A percentile compares a stretch with the other conserved stretches of the same genome.
Conservation (phyloP, 2,329 filamentous ascomycete species). For the Stagonosporopsis tanaceti region DNA sequence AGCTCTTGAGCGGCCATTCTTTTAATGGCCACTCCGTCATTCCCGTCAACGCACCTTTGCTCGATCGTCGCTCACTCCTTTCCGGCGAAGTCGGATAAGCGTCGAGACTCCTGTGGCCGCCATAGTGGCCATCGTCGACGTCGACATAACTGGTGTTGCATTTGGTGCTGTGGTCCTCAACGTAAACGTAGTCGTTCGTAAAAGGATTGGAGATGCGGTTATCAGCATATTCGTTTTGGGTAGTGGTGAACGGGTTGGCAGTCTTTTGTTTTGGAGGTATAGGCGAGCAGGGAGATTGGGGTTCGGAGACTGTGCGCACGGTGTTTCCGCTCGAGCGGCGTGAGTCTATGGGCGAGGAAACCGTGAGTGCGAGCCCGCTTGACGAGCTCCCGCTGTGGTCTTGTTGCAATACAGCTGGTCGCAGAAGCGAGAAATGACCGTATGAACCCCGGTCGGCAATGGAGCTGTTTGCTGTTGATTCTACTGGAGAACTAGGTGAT, state of each 20-base stretch:
- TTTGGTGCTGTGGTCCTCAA: constrained; percentile 46
- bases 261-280: not conserved
- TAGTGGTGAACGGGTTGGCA: not conserved
- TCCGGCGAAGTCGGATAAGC: constrained; percentile 30
- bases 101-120: constrained; percentile 39
- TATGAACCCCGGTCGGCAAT: constrained; percentile 31
- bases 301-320: constrained; percentile 22
- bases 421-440: constrained; percentile 27
- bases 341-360: constrained; percentile 13
- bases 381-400: constrained; percentile 39
- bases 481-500: not conserved
- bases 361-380: constrained; percentile 26
- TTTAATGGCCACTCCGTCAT: constrained; percentile 44
- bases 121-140: constrained; percentile 40
- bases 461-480: constrained; percentile 26
- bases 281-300: constrained; percentile 15
- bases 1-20: constrained; percentile 13
- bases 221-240: not conserved
- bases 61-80: constrained; percentile 8
- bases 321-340: constrained; percentile 19
- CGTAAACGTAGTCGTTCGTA: constrained; percentile 34
- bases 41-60: constrained; percentile 24
- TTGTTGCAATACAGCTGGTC: constrained; percentile 29
- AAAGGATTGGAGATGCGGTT: constrained; percentile 36
- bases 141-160: constrained; percentile 31